Conservation (phyloP, 345 rosid species). For the Microthlaspi erraticum region DNA sequence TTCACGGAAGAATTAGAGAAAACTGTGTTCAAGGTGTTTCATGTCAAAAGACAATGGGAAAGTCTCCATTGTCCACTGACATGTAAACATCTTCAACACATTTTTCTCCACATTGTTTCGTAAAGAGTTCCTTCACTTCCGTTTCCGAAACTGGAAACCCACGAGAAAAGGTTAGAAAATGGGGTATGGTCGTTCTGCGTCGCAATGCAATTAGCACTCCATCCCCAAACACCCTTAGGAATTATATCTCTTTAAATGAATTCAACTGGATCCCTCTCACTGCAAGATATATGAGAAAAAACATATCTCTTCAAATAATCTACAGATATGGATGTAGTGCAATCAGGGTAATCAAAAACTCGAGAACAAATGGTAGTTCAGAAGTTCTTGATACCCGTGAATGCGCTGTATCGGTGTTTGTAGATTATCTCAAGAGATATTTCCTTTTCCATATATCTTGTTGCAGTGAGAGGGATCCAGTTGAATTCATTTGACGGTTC, state of each 20-base stretch:
- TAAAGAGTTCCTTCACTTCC: conserved; percentile 47
- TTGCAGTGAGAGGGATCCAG: background rate
- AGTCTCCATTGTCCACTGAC: too few relatives aligned
- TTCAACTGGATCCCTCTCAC: too few relatives aligned
- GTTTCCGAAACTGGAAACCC: conserved; percentile 46
- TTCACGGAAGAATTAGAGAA: too few relatives aligned
- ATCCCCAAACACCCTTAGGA: background rate
- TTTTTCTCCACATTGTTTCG: conserved; percentile 28
- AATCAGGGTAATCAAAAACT: conserved; percentile 1
- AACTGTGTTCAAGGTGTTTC: too few relatives aligned
- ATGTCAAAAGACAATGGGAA: too few relatives aligned
- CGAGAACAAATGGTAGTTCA: conserved; percentile 1
- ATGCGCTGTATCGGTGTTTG: too few relatives aligned
- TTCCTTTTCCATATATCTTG: too few relatives aligned
- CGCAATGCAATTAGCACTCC: background rate
- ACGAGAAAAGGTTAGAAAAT: conserved; percentile 54
- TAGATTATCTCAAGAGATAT: background rate
- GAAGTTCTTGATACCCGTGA: conserved; percentile 4
- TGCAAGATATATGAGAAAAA: too few relatives aligned
- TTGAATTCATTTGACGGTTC: background rate
- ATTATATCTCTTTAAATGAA: too few relatives aligned
- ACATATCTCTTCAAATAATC: too few relatives aligned
- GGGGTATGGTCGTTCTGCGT: conserved; percentile 45
- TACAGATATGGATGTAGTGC: conserved; percentile 8
- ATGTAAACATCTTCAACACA: too few relatives aligned